Evolutionary conservation across 73 alveolate species (phyloP).

Genomic region (Stentor coeruleus): DNA sequence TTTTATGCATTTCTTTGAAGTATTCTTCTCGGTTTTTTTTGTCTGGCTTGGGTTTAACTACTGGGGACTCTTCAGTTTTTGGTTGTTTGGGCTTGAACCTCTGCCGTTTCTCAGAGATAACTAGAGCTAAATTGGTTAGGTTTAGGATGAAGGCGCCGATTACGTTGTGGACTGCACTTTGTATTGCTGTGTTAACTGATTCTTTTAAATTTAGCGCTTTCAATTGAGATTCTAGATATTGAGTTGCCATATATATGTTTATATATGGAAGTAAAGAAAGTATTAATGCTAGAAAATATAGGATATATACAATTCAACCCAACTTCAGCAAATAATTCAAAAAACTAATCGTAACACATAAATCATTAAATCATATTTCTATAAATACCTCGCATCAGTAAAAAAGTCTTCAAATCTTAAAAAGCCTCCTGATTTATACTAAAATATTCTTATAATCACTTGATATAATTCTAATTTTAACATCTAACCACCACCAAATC

Average conservation of each 20-base stretch:
- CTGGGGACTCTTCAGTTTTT: neutral
- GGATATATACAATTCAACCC: neutral
- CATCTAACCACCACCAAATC: no score
- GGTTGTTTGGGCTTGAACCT: neutral
- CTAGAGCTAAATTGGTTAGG: neutral
- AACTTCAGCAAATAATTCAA: neutral
- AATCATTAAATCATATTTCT: no score
- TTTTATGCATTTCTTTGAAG: neutral
- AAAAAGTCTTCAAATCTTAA: no score
- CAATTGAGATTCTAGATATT: neutral
- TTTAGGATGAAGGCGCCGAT: neutral
- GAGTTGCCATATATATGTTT: neutral
- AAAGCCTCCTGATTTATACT: no score
- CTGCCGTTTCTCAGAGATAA: conserved; percentile 4
- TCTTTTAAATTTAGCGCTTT: neutral
- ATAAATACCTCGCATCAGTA: no score
- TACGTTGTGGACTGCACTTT: neutral
- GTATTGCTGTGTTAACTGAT: neutral
- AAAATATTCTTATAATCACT: no score
- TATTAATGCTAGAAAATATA: no score
- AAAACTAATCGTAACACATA: no score
- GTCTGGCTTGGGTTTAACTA: neutral
- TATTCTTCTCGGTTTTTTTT: conserved; percentile 7
- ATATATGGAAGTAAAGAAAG: neutral
- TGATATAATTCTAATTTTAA: no score